phyloP scores from a whole-genome alignment of 768 basidiomycete species.

The Pleurotus cornucopiae region DNA sequence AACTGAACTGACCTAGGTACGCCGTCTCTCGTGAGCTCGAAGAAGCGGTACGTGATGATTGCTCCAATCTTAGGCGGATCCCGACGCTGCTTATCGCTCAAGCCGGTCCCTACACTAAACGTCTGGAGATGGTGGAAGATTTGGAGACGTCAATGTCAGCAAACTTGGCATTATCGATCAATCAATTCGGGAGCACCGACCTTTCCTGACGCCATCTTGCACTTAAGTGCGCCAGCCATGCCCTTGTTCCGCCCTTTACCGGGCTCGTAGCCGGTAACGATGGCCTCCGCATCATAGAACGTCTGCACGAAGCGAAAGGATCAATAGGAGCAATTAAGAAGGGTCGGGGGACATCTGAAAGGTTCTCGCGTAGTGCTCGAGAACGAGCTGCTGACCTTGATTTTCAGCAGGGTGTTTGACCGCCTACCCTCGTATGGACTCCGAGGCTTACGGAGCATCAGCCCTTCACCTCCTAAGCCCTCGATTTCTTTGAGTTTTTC shows the following conservation, averaged over 20 bases:
- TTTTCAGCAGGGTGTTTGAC: constrained; percentile 46
- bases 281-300: constrained; percentile 58
- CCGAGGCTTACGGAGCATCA: constrained; percentile 50
- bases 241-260: constrained; percentile 50
- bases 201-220: constrained; percentile 61
- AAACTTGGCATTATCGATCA: neutral
- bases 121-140: constrained; percentile 24
- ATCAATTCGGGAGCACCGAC: constrained; percentile 21
- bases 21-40: constrained; percentile 53
- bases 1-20: constrained; percentile 42
- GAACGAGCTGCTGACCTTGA: constrained; percentile 34
- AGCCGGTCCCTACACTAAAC: constrained; percentile 54
- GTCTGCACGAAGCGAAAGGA: constrained; percentile 25
- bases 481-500: constrained; percentile 53
- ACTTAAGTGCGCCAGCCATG: constrained; percentile 45
- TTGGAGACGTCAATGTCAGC: neutral
- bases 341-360: too few relatives aligned
- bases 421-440: constrained; percentile 49
- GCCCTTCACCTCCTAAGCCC: constrained; percentile 49
- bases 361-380: too few relatives aligned
- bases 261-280: constrained; percentile 53
- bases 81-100: constrained; percentile 49
- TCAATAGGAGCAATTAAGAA: too few relatives aligned
- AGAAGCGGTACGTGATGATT: constrained; percentile 57
- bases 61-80: constrained; percentile 52